Evolutionary conservation across 768 basidiomycete species (phyloP), one percentile per base, ranked within the genome.

Genomic region (Mycena venus): DNA sequence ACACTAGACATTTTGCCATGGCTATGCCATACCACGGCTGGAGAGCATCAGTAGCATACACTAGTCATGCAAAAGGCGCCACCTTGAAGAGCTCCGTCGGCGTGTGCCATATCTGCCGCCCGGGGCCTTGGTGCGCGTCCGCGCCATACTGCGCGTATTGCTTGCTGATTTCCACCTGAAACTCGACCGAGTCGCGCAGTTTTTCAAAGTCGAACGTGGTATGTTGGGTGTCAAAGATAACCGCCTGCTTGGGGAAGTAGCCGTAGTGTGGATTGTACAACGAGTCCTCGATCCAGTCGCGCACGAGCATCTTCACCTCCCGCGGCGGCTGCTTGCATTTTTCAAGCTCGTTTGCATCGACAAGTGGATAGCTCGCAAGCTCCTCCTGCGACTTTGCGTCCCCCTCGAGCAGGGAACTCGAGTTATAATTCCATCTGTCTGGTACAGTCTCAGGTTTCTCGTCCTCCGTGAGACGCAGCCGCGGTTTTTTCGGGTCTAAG

Each of bases 41-140:
- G 32, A 68, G 38, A 75, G 21, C 58, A 21, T 72, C n/a, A 78
- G 72, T 68, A 71, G 47, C 61, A 70, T 31, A 34, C 40, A 36
- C 31, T 27, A 70, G 31, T 47, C 29, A 62, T 59, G 17, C 29
- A 36, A 47, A 19, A 62, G 42, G 62, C 73, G 62, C 29, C 79
- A 97, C 98, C 91, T 97, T 96, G 88, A 99, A 99, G 34, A 99
- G 84, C 80, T 99, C 98, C 0, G 96, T 98, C 0, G 98, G 98
- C 2, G 98, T 99, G 83, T 99, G 98, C 98, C 98, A 99, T 66
- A 99, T 86, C 84, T 99, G 98, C 79, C 91, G 90, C 8, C 96
- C 95, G 25, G 93, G 92, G 12, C 94, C 94, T 42, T 91, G 87
- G 70, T 84, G 84, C 75, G 85, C 88, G 78, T 92, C 89, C 34